Percentiles rank a stretch among this genome's conserved stretches.
phyloP scores from a whole-genome alignment of 495 filamentous ascomycete genomes.

The Penicillium canescens region DNA sequence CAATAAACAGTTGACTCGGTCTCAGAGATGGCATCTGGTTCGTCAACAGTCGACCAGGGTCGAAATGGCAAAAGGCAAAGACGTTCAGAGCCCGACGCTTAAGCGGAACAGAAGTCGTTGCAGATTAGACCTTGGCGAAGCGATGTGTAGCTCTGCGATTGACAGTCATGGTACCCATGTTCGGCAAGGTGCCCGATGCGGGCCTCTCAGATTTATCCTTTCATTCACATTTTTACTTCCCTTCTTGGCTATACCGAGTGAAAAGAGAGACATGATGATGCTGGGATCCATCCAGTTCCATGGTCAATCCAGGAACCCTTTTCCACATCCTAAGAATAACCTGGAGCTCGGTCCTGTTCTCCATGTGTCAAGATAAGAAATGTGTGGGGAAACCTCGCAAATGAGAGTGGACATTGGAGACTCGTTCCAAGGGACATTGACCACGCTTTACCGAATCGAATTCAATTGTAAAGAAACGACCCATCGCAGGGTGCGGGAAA shows the following conservation, averaged over 20 bases:
- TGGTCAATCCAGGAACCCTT: background rate
- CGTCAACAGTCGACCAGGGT: conserved; percentile 2
- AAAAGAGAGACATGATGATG: background rate
- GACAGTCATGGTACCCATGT: conserved; percentile 7
- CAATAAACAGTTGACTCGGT: conserved; percentile 11
- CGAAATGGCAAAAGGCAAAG: conserved; percentile 13
- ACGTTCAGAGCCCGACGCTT: conserved; percentile 3
- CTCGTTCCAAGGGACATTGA: conserved; percentile 6
- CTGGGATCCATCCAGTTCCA: too few species aligned
- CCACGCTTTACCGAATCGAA: conserved; percentile 1
- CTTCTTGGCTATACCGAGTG: background rate
- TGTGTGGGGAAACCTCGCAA: conserved; percentile 31
- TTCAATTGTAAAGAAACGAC: conserved; percentile 6
- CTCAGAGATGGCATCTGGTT: conserved; percentile 8
- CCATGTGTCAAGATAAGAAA: conserved; percentile 6
- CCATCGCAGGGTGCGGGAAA: conserved; percentile 1
- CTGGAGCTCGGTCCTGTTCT: background rate
- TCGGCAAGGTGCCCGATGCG: background rate
- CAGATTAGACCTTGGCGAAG: conserved; percentile 13
- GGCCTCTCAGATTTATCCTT: background rate
- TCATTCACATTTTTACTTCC: background rate
- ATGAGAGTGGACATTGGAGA: conserved; percentile 13
- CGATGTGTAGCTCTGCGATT: conserved; percentile 12
- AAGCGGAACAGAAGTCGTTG: conserved; percentile 14
- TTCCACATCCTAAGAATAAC: conserved; percentile 3